Evolutionary conservation across 169 alveolate genomes (phyloP), one percentile per base, ranked within the genome.

Genomic region (Eimeria necatrix): DNA sequence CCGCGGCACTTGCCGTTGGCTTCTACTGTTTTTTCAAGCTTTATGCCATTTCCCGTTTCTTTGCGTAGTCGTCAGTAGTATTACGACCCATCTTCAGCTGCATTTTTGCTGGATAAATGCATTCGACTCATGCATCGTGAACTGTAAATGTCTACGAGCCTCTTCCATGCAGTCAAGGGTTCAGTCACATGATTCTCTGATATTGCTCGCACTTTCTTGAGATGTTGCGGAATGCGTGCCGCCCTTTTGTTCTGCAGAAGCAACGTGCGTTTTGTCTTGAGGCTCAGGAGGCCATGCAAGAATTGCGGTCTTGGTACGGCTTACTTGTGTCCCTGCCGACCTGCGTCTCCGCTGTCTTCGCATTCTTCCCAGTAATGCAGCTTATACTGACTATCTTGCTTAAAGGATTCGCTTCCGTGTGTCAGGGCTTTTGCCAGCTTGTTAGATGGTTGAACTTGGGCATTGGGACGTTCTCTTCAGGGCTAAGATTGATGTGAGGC

Each of bases 401-500:
- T 18, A 56, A 10, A 14, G 12, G 68, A 0, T 56, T 14, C 2
- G 68, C 22, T 56, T 56, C 20, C 68, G 68, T 56, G 68, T 56
- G 68, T 18, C 46, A 24, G n/a, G n/a, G n/a, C 78, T 14, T 24
- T 74, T 26, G n/a, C 32, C n/a, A 24, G 48, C 12, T 68, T 6
- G 80, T n/a, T 9, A 68, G 14, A 14, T 12, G 0, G 16, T 24
- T 68, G 80, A 18, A 68, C 14, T 24, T 68, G 80, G 41, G 41
- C 41, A 32, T 32, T 24, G 48, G 22, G 9, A 0, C 46, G 24
- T 49, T 32, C 22, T 7, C 22, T 20, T 26, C 80, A 87, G 94
- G 86, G 78, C 85, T 0, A 87, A 87, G 85, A 70, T 87, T 26
- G 56, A 48, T 26, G 94, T 87, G 56, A 51, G 85, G 85, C 94